phyloP scores from a whole-genome alignment of 2,329 filamentous ascomycete genomes.

The Pseudogymnoascus sp. region DNA sequence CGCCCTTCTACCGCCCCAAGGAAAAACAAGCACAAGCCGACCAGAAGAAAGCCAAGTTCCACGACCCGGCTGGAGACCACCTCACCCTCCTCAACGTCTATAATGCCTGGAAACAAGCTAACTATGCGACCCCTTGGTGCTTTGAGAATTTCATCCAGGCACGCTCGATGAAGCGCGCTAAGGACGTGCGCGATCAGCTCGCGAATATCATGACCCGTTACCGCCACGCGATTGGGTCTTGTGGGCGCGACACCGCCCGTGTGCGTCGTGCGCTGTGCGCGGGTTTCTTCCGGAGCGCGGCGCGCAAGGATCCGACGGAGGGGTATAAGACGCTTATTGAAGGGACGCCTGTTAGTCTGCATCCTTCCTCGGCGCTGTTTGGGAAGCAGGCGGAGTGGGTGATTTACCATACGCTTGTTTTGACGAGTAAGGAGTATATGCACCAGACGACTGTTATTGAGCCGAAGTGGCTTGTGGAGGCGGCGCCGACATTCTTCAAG shows the following conservation, averaged over 20 bases:
- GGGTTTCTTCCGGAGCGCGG: conserved; percentile 92
- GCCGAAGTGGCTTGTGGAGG: conserved; percentile 88
- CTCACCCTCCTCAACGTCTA: conserved; percentile 93
- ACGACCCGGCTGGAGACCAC: conserved; percentile 90
- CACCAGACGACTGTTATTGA: conserved; percentile 88
- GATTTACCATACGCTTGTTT: conserved; percentile 81
- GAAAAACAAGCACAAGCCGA: conserved; percentile 96
- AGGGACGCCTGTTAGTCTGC: conserved; percentile 88
- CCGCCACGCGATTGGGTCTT: conserved; percentile 71
- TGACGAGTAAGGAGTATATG: conserved; percentile 98
- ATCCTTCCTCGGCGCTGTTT: conserved; percentile 84
- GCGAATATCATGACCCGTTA: conserved; percentile 91
- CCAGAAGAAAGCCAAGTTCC: conserved; percentile 95
- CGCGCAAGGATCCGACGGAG: conserved; percentile 90
- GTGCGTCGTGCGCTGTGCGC: conserved; percentile 83
- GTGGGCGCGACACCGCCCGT: conserved; percentile 76
- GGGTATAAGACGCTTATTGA: conserved; percentile 97
- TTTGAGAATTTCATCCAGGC: conserved; percentile 97
- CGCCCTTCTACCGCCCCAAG: conserved; percentile 89
- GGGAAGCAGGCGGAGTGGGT: conserved; percentile 96
- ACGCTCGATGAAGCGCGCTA: conserved; percentile 75
- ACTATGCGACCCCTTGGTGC: conserved; percentile 82
- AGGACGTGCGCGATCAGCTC: conserved; percentile 87
- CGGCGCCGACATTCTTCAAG: conserved; percentile 98
- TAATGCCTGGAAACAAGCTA: conserved; percentile 86